Evolutionary conservation across 768 basidiomycete species (phyloP), one percentile per base, ranked within the genome.

Genomic region (Leccinum truebloodii): DNA sequence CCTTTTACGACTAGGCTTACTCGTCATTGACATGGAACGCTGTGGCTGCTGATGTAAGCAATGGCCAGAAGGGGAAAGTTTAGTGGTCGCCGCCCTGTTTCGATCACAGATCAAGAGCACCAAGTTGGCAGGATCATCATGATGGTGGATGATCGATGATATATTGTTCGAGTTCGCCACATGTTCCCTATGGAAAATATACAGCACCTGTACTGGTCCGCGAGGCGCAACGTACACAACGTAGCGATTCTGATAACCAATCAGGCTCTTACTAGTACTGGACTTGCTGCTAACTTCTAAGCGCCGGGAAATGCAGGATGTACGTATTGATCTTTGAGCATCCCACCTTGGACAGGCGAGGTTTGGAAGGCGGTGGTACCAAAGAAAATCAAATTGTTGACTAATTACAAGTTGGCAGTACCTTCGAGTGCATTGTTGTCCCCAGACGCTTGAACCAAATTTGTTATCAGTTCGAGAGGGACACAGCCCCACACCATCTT

Each of bases 1-100:
- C 22, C 37, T 34, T 12, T 16, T 52, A 18, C 13, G 34, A 50
- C 37, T 34, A n/a, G 14, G 18, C 10, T 54, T 20, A 24, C 50
- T 57, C 48, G 48, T 56, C 10, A 41, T 39, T 60, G 18, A 54
- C 39, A 20, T 16, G 28, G 28, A 28, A 34, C 12, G 13, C 5
- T 16, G 41, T n/a, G 6, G 41, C 4, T 8, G 58, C 61, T 71
- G 67, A 70, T 18, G 32, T 69, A 69, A 71, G 46, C 57, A 48
- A n/a, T 20, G 20, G 3, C 56, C 48, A 39, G 20, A 56, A 62
- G 49, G 8, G 56, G 34, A 39, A 63, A 35, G 59, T 58, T 46
- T 49, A 55, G 55, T 57, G 44, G 34, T 59, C 44, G 12, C n/a
- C 44, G 20, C n/a, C 4, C 12, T 20, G 8, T 32, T 46, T 46